Conservation (phyloP, 208 protist genomes). For the Blechomonas ayalai region DNA sequence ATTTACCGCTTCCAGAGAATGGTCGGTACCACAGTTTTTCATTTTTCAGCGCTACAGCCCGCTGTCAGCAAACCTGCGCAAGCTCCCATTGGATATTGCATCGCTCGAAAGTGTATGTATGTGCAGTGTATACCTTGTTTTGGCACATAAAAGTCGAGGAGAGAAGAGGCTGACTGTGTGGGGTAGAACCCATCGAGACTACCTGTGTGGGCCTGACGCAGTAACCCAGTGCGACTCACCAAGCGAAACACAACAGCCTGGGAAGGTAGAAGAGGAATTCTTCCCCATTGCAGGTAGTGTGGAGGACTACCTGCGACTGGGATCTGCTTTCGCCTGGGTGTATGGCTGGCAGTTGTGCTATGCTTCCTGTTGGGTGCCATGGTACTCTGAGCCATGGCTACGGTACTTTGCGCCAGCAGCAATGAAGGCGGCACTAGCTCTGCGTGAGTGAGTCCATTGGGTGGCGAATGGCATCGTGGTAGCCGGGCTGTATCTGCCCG, state of each 20-base stretch:
- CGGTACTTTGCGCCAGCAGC: slow-evolving; percentile 18
- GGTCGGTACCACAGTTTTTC: too few relatives aligned
- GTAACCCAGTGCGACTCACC: too few relatives aligned
- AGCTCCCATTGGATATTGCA: not conserved
- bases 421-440: slow-evolving; percentile 5
- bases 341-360: slow-evolving; percentile 80
- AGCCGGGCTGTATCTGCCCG: too few relatives aligned
- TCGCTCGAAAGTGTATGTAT: slow-evolving; percentile 3
- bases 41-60: not conserved
- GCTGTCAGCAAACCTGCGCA: not conserved
- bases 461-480: too few relatives aligned
- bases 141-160: not conserved
- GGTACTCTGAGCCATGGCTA: slow-evolving; percentile 43
- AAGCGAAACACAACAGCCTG: not conserved
- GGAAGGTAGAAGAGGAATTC: slow-evolving; percentile 27
- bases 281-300: slow-evolving; percentile 51
- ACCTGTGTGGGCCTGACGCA: too few relatives aligned
- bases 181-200: slow-evolving; percentile 8
- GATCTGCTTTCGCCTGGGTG: slow-evolving; percentile 50
- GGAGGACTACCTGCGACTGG: slow-evolving; percentile 56
- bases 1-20: too few relatives aligned
- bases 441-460: not conserved
- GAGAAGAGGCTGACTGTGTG: slow-evolving; percentile 9
- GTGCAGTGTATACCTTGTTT: slow-evolving; percentile 6
- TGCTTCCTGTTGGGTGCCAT: slow-evolving; percentile 25